A percentile compares a stretch with the other conserved stretches of the same genome.
These are phyloP conservation scores for Eucalyptus albens DNA, from an alignment of 345 rosid genomes.

Conservation along the genomic window DNA sequence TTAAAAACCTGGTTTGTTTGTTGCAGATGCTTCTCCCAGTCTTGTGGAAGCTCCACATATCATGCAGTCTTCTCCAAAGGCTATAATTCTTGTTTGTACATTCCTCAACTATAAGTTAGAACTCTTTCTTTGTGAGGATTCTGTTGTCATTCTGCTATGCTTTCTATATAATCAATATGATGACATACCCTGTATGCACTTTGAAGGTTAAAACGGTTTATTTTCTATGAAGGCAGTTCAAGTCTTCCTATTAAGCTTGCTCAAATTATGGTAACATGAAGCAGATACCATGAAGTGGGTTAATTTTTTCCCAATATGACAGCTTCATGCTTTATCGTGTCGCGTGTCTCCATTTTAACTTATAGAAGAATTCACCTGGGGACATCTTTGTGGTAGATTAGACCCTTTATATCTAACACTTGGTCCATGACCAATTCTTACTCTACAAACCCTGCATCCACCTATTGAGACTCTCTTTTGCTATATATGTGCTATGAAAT, in stretches of 20 bases:
- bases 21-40: slow-evolving; percentile 32
- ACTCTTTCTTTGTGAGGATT: background rate
- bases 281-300: background rate
- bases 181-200: background rate
- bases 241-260: background rate
- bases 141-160: background rate
- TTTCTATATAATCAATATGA: background rate
- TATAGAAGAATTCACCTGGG: background rate
- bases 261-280: background rate
- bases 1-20: background rate
- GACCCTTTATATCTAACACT: background rate
- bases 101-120: slow-evolving; percentile 27
- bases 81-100: slow-evolving; percentile 96
- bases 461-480: background rate
- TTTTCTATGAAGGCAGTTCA: background rate
- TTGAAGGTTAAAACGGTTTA: background rate
- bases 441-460: background rate
- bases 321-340: background rate
- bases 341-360: background rate
- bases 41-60: slow-evolving; percentile 28
- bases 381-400: background rate
- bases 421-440: background rate
- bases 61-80: slow-evolving; percentile 40
- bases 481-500: background rate
- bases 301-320: background rate